These are phyloP conservation scores for Neofusicoccum kwambonambiense DNA, from an alignment of 2,329 filamentous ascomycete species.

Conservation along the genomic window DNA sequence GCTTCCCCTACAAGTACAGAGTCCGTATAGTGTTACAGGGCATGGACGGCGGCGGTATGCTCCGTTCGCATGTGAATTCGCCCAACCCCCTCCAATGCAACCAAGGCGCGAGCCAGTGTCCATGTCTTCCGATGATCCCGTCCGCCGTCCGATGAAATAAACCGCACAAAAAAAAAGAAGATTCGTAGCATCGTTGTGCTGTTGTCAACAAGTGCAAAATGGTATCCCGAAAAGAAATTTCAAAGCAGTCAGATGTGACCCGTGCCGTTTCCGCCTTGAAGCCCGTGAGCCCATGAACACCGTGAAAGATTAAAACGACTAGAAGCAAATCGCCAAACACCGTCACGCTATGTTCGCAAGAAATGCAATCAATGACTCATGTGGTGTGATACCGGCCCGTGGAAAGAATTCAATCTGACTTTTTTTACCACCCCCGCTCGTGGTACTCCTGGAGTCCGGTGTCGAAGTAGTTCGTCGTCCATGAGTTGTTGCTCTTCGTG, in stretches of 20 bases:
- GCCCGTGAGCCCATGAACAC: slow-evolving; percentile 6
- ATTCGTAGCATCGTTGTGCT: slow-evolving; percentile 39
- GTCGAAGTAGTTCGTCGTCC: slow-evolving; percentile 78
- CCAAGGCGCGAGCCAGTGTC: slow-evolving; percentile 38
- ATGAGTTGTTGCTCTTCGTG: slow-evolving; percentile 67
- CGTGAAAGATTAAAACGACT: slow-evolving; percentile 6
- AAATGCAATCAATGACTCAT: slow-evolving; percentile 17
- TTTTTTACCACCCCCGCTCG: slow-evolving; percentile 73
- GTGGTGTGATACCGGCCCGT: background rate
- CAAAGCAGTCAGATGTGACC: slow-evolving; percentile 22
- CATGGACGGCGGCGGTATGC: slow-evolving; percentile 26
- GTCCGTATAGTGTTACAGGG: slow-evolving; percentile 42
- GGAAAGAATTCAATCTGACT: slow-evolving; percentile 4
- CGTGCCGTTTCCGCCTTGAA: slow-evolving; percentile 13
- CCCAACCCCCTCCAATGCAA: slow-evolving; percentile 22
- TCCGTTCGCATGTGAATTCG: slow-evolving; percentile 24
- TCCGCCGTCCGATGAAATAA: slow-evolving; percentile 26
- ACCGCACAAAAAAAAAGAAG: slow-evolving; percentile 29
- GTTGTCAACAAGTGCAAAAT: slow-evolving; percentile 25
- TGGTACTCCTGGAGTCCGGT: slow-evolving; percentile 83
- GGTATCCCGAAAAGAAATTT: slow-evolving; percentile 36
- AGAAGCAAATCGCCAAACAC: slow-evolving; percentile 17
- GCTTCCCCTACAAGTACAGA: slow-evolving; percentile 38
- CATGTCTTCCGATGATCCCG: slow-evolving; percentile 11
- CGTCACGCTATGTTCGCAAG: slow-evolving; percentile 19